These are phyloP conservation scores for Filobasidium uniguttulatum DNA, from an alignment of 1,284 basidiomycete species.

Conservation along the genomic window DNA sequence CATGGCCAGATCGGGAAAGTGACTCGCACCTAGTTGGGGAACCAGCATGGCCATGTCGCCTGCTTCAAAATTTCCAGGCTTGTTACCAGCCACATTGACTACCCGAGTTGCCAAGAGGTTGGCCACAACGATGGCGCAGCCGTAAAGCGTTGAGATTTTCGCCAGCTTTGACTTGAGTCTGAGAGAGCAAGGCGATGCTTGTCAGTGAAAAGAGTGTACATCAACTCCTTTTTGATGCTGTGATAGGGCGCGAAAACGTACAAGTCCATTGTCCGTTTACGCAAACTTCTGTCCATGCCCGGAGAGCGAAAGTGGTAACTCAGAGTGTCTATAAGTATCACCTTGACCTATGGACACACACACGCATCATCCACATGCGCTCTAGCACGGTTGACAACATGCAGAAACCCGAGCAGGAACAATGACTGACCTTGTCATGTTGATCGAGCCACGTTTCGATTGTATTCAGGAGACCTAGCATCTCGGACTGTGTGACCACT, in stretches of 20 bases:
- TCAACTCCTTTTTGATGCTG: background rate
- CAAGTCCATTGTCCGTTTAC: conserved; percentile 30
- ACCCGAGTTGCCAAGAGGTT: conserved; percentile 37
- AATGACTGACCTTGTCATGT: conserved; percentile 25
- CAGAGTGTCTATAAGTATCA: conserved; percentile 34
- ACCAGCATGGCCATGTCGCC: conserved; percentile 34
- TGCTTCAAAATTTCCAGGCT: conserved; percentile 27
- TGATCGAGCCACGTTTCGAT: conserved; percentile 30
- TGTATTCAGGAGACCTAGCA: conserved; percentile 30
- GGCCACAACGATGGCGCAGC: conserved; percentile 25
- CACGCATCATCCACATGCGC: background rate
- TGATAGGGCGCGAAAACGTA: conserved; percentile 14
- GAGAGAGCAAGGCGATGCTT: background rate
- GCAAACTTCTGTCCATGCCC: conserved; percentile 20
- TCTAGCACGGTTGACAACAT: background rate
- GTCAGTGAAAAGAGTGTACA: background rate
- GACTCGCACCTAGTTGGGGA: conserved; percentile 30
- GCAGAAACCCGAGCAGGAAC: background rate
- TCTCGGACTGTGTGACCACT: conserved; percentile 30
- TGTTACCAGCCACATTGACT: conserved; percentile 23
- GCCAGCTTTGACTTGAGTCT: conserved; percentile 31
- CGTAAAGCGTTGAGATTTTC: conserved; percentile 18
- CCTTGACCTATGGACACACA: conserved; percentile 22
- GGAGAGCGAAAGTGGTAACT: conserved; percentile 36
- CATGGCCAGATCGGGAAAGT: background rate